Percentiles rank a stretch among this genome's conserved stretches.
Evolutionary conservation across 371 early-diverging fungal species (phyloP).

Genomic region (Rhizopus delemar): DNA sequence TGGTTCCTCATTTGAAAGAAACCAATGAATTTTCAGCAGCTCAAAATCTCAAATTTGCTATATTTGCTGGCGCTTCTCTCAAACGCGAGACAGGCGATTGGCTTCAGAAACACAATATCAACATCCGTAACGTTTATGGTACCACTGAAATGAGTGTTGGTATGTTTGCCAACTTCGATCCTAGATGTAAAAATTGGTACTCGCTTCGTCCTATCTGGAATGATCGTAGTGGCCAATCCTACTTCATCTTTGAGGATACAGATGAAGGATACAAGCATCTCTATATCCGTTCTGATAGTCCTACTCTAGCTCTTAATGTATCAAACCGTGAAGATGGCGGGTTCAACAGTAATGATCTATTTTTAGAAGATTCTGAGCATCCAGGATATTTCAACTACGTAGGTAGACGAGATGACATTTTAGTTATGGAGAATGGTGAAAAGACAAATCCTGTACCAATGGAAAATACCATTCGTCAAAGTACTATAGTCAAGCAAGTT

Average conservation of each 20-base stretch:
- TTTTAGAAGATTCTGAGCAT: constrained; percentile 20
- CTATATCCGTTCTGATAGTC: constrained; percentile 10
- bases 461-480: constrained; percentile 30
- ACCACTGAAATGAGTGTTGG: constrained; percentile 15
- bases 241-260: constrained; percentile 12
- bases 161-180: constrained; percentile 13
- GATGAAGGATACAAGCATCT: constrained; percentile 12
- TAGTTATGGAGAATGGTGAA: constrained; percentile 48
- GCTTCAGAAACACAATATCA: constrained; percentile 13
- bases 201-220: constrained; percentile 6
- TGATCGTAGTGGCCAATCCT: background rate
- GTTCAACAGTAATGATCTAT: constrained; percentile 44
- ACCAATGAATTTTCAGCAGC: constrained; percentile 3
- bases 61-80: constrained; percentile 84
- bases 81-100: constrained; percentile 15
- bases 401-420: constrained; percentile 43
- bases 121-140: constrained; percentile 20
- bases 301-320: constrained; percentile 24
- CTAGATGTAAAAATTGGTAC: constrained; percentile 9
- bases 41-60: constrained; percentile 38
- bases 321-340: constrained; percentile 33
- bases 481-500: constrained; percentile 23
- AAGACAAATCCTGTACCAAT: constrained; percentile 49
- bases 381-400: constrained; percentile 28
- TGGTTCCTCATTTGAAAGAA: constrained; percentile 12